Conservation (phyloP, 2,329 filamentous ascomycete species). For the Botryotinia convoluta region DNA sequence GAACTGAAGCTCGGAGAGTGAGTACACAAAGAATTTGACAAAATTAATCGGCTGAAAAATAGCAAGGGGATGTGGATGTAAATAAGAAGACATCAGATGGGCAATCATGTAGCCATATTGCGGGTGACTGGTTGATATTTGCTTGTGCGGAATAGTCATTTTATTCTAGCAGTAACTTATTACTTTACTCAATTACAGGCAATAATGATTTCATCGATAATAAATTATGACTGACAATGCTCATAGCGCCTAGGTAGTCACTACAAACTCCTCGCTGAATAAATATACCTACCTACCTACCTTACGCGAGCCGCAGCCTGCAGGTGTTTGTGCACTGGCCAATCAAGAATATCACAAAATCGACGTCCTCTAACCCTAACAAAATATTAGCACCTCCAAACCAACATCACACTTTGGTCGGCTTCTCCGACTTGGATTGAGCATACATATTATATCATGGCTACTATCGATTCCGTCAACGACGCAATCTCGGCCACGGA, state of each 20-base stretch:
- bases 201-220: not conserved
- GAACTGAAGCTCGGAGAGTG: not conserved
- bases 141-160: not conserved
- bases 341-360: too few relatives aligned
- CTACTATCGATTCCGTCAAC: not conserved
- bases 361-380: too few relatives aligned
- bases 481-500: not conserved
- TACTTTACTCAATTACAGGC: not conserved
- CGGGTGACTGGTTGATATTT: not conserved
- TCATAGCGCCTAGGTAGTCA: too few relatives aligned
- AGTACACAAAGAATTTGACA: not conserved
- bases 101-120: not conserved
- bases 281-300: too few relatives aligned
- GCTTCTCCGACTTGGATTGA: not conserved
- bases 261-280: too few relatives aligned
- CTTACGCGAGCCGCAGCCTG: too few relatives aligned
- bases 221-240: not conserved
- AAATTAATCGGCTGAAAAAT: too few relatives aligned
- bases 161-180: not conserved
- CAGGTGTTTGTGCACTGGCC: too few relatives aligned
- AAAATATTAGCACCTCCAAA: too few relatives aligned
- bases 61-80: too few relatives aligned
- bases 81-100: not conserved
- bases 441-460: too few relatives aligned
- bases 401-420: too few relatives aligned